Conservation (phyloP, 768 basidiomycete species). For the Butyriboletus loyo region DNA sequence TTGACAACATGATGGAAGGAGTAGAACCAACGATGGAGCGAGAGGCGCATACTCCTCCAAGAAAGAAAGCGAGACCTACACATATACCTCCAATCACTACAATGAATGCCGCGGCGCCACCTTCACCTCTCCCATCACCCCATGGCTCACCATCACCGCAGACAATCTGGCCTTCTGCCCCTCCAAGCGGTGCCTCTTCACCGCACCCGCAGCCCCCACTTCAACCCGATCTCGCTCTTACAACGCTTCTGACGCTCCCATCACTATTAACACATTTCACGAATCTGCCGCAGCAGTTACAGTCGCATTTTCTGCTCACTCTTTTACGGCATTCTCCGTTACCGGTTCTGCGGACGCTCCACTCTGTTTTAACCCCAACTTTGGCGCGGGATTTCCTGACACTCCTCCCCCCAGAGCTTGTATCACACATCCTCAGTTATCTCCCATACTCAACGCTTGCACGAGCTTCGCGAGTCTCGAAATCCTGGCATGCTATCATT, state of each 20-base stretch:
- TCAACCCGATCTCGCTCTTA: constrained; percentile 78
- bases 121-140: constrained; percentile 81
- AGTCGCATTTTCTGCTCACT: constrained; percentile 92
- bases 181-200: constrained; percentile 75
- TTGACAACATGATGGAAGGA: constrained; percentile 68
- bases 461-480: constrained; percentile 84
- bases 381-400: constrained; percentile 94
- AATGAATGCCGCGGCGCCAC: constrained; percentile 71
- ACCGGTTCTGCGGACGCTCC: constrained; percentile 84
- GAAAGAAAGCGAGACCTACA: constrained; percentile 74
- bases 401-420: constrained; percentile 87
- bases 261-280: constrained; percentile 79
- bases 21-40: constrained; percentile 56
- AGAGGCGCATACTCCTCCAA: constrained; percentile 49
- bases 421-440: constrained; percentile 82
- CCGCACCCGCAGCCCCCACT: constrained; percentile 67
- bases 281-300: constrained; percentile 72
- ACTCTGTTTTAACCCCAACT: constrained; percentile 85
- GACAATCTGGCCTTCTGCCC: constrained; percentile 75
- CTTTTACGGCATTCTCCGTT: constrained; percentile 89
- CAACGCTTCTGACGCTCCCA: constrained; percentile 84
- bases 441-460: constrained; percentile 81
- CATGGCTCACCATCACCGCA: constrained; percentile 80
- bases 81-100: constrained; percentile 60
- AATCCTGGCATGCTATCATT: constrained; percentile 86